phyloP scores from a whole-genome alignment of 129 eudicot species.

The Flaveria bidentis region DNA sequence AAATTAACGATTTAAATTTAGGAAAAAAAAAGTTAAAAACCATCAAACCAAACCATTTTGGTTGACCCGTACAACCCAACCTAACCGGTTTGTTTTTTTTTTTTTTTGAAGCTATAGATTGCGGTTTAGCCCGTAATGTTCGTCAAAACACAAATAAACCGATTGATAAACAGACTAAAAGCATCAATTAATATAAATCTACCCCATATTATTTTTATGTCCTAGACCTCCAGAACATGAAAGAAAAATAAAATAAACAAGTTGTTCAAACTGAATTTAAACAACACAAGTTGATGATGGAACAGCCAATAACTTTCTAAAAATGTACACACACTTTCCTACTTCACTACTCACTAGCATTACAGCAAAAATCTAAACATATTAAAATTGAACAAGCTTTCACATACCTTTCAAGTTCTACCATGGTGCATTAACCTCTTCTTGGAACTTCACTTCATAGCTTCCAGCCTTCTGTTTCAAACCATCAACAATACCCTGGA shows the following conservation, averaged over 20 bases:
- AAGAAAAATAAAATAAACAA: neutral
- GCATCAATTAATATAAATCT: no score
- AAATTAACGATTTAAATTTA: neutral
- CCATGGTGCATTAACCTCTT: slow-evolving; percentile 64
- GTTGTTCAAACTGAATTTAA: neutral
- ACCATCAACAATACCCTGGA: slow-evolving; percentile 38
- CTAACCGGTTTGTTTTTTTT: neutral
- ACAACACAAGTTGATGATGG: neutral
- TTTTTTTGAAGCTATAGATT: no score
- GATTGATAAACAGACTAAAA: no score
- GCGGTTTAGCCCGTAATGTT: no score
- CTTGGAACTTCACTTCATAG: slow-evolving; percentile 56
- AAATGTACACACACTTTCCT: slow-evolving; percentile 16
- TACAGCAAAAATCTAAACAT: neutral
- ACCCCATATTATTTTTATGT: neutral
- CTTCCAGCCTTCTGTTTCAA: slow-evolving; percentile 44
- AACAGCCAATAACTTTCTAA: slow-evolving; percentile 8
- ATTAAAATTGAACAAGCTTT: neutral
- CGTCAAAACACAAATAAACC: no score
- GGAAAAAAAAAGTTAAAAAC: no score
- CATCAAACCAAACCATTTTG: neutral
- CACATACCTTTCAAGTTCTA: slow-evolving; percentile 18
- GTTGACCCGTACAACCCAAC: neutral
- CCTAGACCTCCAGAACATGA: neutral
- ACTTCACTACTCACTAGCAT: slow-evolving; percentile 21